Conservation (phyloP, 2,329 filamentous ascomycete species). For the Chaetomium globosum region DNA sequence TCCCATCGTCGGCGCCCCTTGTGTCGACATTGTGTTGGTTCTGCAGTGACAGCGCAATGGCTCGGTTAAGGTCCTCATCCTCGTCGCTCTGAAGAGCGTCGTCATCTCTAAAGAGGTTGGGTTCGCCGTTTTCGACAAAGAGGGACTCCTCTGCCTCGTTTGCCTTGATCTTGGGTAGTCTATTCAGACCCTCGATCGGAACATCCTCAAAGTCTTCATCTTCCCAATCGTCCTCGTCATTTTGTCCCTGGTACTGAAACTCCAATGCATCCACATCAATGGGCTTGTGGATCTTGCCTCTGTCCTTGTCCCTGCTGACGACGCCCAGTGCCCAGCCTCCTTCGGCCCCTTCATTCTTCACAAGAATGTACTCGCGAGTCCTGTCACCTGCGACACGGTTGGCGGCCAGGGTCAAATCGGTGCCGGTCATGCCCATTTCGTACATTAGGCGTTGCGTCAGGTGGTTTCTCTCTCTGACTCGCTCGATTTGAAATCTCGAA, state of each 20-base stretch:
- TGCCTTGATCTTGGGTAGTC: slow-evolving; percentile 64
- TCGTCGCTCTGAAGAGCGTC: slow-evolving; percentile 42
- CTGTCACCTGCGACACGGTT: slow-evolving; percentile 80
- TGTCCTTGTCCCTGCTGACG: slow-evolving; percentile 80
- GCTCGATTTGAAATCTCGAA: slow-evolving; percentile 92
- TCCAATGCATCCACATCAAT: slow-evolving; percentile 82
- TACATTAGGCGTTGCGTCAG: slow-evolving; percentile 94
- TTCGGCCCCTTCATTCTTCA: slow-evolving; percentile 92
- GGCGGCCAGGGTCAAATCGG: slow-evolving; percentile 68
- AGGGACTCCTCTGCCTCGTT: slow-evolving; percentile 58
- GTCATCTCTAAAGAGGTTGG: slow-evolving; percentile 44
- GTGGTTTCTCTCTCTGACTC: slow-evolving; percentile 89
- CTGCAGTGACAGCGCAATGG: slow-evolving; percentile 82
- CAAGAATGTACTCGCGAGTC: slow-evolving; percentile 90
- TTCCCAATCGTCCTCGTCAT: slow-evolving; percentile 66
- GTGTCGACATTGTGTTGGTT: slow-evolving; percentile 53
- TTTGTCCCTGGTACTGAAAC: slow-evolving; percentile 58
- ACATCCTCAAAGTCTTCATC: slow-evolving; percentile 90
- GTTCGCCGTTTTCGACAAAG: slow-evolving; percentile 51
- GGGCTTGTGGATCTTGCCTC: slow-evolving; percentile 78
- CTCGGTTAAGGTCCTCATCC: slow-evolving; percentile 70
- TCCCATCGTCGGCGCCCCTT: slow-evolving; percentile 31
- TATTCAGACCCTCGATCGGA: slow-evolving; percentile 85
- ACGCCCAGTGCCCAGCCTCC: slow-evolving; percentile 96
- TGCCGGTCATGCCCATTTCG: slow-evolving; percentile 83